Evolutionary conservation across 768 basidiomycete species (phyloP), one percentile per base, ranked within the genome.

Genomic region (Glaciozyma martinii): DNA sequence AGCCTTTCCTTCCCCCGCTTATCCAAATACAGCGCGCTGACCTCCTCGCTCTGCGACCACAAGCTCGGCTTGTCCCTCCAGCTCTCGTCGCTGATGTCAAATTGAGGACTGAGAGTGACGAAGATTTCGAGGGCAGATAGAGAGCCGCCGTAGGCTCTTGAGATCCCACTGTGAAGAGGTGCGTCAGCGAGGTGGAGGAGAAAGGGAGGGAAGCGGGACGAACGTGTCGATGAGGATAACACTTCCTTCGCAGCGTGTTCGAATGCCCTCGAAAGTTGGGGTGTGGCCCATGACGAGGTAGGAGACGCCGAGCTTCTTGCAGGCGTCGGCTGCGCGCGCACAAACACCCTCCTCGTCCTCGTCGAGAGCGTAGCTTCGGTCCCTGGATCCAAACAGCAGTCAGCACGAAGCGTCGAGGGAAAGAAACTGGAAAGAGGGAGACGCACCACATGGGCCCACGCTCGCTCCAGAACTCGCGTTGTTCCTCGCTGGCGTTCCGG

Each of bases 251-350:
- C 95, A 99, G 63, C 92, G 80, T 8, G 88, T 83, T 5, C 88
- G 84, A 56, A 97, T 93, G 69, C 83, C 83, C 82, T 89, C 80
- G 71, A 95, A 90, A 75, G 93, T 82, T 1, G 95, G 94, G 1
- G 95, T 98, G 76, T 98, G 95, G 0, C 94, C 94, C 90, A 95
- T 92, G 53, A 99, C 83, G 84, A 93, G 85, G 71, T 90, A 80
- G 64, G 89, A 78, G 32, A 89, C 92, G 1, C 90, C 90, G 1
- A 89, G 86, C 75, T 82, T 83, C 40, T 81, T 74, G 59, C 89
- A 77, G 23, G 93, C 86, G 30, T 79, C 77, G 63, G 88, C 85
- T 0, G 90, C 90, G 43, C 83, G 80, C 2, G 71, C 75, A 75
- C 95, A 99, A 7, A 79, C 76, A 6, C 83, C 83, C 58, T 79